Conservation (phyloP, 164 flowering plant species). For the Vitis rupestris region DNA sequence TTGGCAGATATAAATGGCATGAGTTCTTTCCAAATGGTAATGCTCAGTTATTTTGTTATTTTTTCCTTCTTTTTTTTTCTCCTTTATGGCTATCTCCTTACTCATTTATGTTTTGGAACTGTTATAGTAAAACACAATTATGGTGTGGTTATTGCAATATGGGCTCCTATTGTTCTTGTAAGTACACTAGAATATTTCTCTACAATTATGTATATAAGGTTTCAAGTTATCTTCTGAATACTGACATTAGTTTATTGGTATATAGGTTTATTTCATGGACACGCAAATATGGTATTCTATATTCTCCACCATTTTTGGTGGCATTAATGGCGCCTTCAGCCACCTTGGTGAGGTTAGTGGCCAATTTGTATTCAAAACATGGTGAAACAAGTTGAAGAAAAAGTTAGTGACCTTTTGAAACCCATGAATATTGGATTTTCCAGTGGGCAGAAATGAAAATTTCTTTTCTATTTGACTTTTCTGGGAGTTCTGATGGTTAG, state of each 20-base stretch:
- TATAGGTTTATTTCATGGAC: slow-evolving; percentile 96
- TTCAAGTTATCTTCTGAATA: neutral
- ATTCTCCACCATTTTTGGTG: slow-evolving; percentile 84
- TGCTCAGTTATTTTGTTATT: neutral
- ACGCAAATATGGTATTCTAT: slow-evolving; percentile 99
- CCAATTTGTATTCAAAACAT: slow-evolving; percentile 1
- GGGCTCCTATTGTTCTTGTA: slow-evolving; percentile 96
- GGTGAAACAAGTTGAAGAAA: neutral
- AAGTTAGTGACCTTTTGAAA: no score
- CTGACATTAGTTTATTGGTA: slow-evolving; percentile 4
- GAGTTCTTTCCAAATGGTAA: slow-evolving; percentile 92
- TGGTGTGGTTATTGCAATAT: slow-evolving; percentile 78
- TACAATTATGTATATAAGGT: no score
- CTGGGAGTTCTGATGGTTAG: neutral
- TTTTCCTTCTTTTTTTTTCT: neutral
- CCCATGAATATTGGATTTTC: no score
- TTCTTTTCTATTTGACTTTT: neutral
- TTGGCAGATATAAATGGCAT: slow-evolving; percentile 79
- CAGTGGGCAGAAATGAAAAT: neutral
- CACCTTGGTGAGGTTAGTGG: slow-evolving; percentile 95
- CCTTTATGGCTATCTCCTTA: slow-evolving; percentile 4
- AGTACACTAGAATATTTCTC: slow-evolving; percentile 17
- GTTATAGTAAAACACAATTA: slow-evolving; percentile 68
- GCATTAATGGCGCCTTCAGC: slow-evolving; percentile 89
- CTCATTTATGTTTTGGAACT: slow-evolving; percentile 17